These are phyloP conservation scores for Neonectria magnoliae DNA, from an alignment of 2,329 filamentous ascomycete genomes.

Conservation along the genomic window DNA sequence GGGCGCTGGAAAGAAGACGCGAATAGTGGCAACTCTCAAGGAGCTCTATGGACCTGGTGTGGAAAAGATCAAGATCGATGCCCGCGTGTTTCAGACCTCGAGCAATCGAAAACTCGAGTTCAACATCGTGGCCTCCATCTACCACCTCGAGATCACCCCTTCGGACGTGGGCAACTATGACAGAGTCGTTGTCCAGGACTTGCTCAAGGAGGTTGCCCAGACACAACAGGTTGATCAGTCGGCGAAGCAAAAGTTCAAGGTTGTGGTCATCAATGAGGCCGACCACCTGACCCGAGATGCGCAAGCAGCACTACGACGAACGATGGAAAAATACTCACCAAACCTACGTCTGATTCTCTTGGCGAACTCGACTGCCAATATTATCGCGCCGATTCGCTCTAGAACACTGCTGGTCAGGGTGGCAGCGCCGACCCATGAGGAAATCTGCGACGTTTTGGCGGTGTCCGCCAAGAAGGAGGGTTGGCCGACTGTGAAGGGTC, in stretches of 20 bases:
- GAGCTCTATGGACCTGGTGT: conserved; percentile 95
- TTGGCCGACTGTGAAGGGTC: conserved; percentile 77
- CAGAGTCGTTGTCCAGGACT: conserved; percentile 92
- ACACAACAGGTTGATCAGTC: conserved; percentile 97
- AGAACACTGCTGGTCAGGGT: conserved; percentile 92
- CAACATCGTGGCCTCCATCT: conserved; percentile 96
- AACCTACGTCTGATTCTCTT: conserved; percentile 92
- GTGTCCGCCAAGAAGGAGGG: conserved; percentile 79
- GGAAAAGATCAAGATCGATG: conserved; percentile 99
- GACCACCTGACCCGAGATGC: conserved; percentile 94
- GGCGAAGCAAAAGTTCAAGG: conserved; percentile 94
- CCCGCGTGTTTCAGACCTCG: conserved; percentile 93
- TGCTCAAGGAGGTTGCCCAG: conserved; percentile 97
- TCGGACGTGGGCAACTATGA: conserved; percentile 97
- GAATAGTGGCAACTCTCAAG: conserved; percentile 93
- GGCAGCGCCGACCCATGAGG: conserved; percentile 83
- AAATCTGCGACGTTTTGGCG: conserved; percentile 84
- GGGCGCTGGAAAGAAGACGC: conserved; percentile 96
- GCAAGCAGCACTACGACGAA: conserved; percentile 91
- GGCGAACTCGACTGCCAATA: conserved; percentile 96
- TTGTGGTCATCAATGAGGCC: conserved; percentile 98
- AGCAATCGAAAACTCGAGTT: conserved; percentile 98
- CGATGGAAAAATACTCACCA: conserved; percentile 99
- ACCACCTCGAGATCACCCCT: conserved; percentile 98
- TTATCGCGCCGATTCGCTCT: conserved; percentile 97